Conservation (phyloP, 163 green algal genomes). For the Scenedesmus sp. region DNA sequence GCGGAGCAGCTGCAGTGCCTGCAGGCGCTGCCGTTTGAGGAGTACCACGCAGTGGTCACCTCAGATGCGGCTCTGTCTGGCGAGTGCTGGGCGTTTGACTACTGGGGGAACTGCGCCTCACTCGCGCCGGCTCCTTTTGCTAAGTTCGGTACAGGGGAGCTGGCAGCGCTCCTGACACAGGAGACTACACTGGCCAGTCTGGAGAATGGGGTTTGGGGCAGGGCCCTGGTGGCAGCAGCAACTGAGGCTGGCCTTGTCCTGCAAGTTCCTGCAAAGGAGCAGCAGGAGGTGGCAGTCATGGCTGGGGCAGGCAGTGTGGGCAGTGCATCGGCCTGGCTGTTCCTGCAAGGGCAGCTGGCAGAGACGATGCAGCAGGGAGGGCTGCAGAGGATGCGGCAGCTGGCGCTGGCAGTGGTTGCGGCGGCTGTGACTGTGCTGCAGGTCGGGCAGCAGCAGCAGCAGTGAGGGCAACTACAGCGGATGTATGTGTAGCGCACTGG, state of each 20-base stretch:
- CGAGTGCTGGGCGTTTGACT: slow-evolving; percentile 6
- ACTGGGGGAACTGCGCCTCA: background rate
- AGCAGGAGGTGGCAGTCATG: slow-evolving; percentile 20
- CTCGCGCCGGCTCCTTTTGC: slow-evolving; percentile 20
- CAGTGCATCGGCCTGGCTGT: slow-evolving; percentile 30
- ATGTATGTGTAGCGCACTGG: background rate
- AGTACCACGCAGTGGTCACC: slow-evolving; percentile 7
- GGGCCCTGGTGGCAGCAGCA: background rate
- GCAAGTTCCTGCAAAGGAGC: background rate
- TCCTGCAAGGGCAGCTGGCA: background rate
- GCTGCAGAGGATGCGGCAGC: background rate
- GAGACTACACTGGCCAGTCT: slow-evolving; percentile 19
- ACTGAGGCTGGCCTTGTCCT: background rate
- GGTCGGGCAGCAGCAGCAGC: slow-evolving; percentile 15
- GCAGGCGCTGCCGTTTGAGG: background rate
- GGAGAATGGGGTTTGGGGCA: slow-evolving; percentile 21
- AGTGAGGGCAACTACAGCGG: background rate
- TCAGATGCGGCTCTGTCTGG: background rate
- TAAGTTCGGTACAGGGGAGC: slow-evolving; percentile 36
- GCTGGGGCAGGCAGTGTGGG: slow-evolving; percentile 8
- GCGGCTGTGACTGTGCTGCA: slow-evolving; percentile 16
- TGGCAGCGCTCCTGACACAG: background rate
- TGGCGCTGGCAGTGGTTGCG: slow-evolving; percentile 13
- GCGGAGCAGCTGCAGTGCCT: background rate
- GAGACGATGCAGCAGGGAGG: background rate